phyloP scores from a whole-genome alignment of 106 monocot genomes.

The Apostasia shenzhenica region DNA sequence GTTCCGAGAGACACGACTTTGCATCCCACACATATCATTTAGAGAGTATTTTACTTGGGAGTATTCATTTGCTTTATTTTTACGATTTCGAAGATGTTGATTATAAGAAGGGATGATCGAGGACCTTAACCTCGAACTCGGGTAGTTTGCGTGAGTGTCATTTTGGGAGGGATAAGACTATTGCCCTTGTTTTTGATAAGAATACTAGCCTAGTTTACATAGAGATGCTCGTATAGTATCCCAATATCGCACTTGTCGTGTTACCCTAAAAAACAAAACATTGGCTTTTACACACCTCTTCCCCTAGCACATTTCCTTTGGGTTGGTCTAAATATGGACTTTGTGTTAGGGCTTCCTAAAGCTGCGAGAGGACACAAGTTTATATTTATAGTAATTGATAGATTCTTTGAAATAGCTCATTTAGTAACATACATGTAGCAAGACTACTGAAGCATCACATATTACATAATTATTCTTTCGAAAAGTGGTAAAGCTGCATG shows the following conservation, averaged over 20 bases:
- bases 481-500: background rate
- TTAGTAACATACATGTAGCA: background rate
- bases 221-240: background rate
- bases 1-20: background rate
- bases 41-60: background rate
- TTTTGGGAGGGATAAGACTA: background rate
- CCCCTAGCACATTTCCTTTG: background rate
- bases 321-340: background rate
- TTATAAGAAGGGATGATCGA: no score
- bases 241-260: background rate
- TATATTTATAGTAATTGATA: background rate
- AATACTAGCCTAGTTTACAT: background rate
- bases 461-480: background rate
- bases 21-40: background rate
- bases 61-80: background rate
- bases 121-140: no score
- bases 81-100: no score
- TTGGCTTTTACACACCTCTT: background rate
- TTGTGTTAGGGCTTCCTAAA: background rate
- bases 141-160: background rate
- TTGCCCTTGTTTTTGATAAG: background rate
- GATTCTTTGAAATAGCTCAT: background rate
- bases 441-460: background rate
- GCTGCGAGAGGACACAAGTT: background rate
- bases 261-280: background rate